Evolutionary conservation across 2,329 filamentous ascomycete species (phyloP), one percentile per base, ranked within the genome.

Genomic region (Stylonectria norvegica): DNA sequence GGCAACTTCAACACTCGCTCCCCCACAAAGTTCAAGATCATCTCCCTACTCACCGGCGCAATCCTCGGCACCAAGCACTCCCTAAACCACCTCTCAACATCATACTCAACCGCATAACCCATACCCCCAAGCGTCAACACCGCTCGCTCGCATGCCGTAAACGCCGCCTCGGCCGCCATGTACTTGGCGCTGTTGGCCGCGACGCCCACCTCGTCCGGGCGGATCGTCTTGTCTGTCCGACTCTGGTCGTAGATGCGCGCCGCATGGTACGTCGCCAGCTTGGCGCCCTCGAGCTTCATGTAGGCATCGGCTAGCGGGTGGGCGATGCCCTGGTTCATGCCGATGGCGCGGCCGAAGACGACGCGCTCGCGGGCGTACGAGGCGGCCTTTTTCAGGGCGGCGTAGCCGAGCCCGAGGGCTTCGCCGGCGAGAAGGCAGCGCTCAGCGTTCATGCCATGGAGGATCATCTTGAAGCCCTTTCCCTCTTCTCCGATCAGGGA

Each of bases 391-490:
- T 71, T 68, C 19, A 82, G 65, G 8, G 79, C 86, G 0, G 81
- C 85, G 53, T 93, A 93, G 0, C 87, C 88, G 1, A 94, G 67
- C 0, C 88, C 87, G 0, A 93, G 71, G 0, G 88, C 86, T 66
- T 93, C 87, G 17, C 86, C 86, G 1, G 86, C 86, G 0, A 89
- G 67, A 1, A 89, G 72, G 56, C 85, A 87, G 3, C 85, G 72
- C 60, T 89, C 85, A 1, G 85, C 85, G 49, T 89, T 89, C 83
- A 89, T 87, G 2, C 86, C 85, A 53, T 88, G 83, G 17, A 89
- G 73, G 37, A 89, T 78, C 40, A 89, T 84, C 55, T 82, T 83
- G 71, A 94, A 94, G 0, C 89, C 88, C 42, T 86, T 73, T 5
- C 82, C 81, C 60, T 93, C 85, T 20, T 76, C 59, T 1, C 88